A percentile compares a stretch with the other conserved stretches of the same genome.
Evolutionary conservation across 2,329 filamentous ascomycete species (phyloP).

Genomic region (Metarhizium anisopliae): DNA sequence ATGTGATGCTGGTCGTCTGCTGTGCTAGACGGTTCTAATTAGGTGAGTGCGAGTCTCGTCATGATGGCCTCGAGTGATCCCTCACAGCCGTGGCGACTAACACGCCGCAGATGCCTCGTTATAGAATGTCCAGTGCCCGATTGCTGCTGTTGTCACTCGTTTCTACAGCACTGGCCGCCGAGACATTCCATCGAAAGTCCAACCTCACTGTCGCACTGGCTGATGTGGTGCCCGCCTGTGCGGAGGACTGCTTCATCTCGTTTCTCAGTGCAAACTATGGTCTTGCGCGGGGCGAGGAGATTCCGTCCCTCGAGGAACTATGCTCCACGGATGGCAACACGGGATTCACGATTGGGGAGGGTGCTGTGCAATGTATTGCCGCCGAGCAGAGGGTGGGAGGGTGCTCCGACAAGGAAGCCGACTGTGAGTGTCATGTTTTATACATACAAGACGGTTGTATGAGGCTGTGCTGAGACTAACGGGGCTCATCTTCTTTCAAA

Average conservation of each 20-base stretch:
- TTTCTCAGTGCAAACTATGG: slow-evolving; percentile 56
- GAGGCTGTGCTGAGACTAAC: too few species aligned
- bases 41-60: background rate
- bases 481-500: too few species aligned
- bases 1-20: slow-evolving; percentile 29
- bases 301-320: slow-evolving; percentile 50
- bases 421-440: slow-evolving; percentile 16
- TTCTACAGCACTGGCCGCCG: slow-evolving; percentile 16
- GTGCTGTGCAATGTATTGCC: slow-evolving; percentile 56
- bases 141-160: slow-evolving; percentile 19
- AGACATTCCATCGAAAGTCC: slow-evolving; percentile 12
- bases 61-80: background rate
- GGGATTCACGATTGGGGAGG: slow-evolving; percentile 65
- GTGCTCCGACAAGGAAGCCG: slow-evolving; percentile 39
- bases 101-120: background rate
- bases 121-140: background rate
- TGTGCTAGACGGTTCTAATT: slow-evolving; percentile 9
- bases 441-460: too few species aligned
- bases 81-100: background rate
- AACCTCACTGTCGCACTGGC: slow-evolving; percentile 28
- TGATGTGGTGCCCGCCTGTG: slow-evolving; percentile 47
- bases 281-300: slow-evolving; percentile 34
- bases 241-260: slow-evolving; percentile 49
- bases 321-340: slow-evolving; percentile 50
- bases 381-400: slow-evolving; percentile 38